These are phyloP conservation scores for Anethum foeniculum DNA, from an alignment of 140 eudicot species.

Conservation along the genomic window DNA sequence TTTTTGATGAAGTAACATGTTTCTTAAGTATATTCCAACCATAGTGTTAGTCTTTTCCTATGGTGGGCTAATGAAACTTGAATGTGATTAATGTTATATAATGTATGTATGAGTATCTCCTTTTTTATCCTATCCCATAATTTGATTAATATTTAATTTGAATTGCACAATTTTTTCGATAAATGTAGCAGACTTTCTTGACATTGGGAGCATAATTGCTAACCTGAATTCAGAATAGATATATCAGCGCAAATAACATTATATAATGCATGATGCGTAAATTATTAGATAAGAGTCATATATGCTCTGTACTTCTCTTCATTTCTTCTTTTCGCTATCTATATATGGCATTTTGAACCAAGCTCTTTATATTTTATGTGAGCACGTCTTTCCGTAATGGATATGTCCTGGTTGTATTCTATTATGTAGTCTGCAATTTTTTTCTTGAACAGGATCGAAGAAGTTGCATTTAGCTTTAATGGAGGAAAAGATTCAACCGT, in stretches of 20 bases:
- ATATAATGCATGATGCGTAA: neutral
- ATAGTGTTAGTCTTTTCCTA: neutral
- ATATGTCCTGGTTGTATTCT: neutral
- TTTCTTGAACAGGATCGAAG: constrained; percentile 57
- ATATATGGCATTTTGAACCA: neutral
- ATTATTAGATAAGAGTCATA: neutral
- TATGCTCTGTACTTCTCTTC: too few relatives aligned
- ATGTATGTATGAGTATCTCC: neutral
- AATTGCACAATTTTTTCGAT: neutral
- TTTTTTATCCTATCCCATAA: neutral
- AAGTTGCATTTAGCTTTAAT: constrained; percentile 94
- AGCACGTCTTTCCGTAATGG: neutral
- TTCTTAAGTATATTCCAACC: neutral
- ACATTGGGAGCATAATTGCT: neutral
- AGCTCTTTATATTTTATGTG: neutral
- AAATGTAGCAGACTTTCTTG: neutral
- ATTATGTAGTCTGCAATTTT: neutral
- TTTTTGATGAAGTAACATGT: neutral
- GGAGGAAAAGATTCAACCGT: constrained; percentile 99
- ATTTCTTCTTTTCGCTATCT: neutral
- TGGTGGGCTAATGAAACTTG: neutral
- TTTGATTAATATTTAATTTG: too few relatives aligned
- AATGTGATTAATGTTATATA: neutral
- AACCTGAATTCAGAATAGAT: neutral
- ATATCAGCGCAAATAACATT: too few relatives aligned